These are phyloP conservation scores for Vigna trinervia DNA, from an alignment of 306 rosid species.

Conservation along the genomic window DNA sequence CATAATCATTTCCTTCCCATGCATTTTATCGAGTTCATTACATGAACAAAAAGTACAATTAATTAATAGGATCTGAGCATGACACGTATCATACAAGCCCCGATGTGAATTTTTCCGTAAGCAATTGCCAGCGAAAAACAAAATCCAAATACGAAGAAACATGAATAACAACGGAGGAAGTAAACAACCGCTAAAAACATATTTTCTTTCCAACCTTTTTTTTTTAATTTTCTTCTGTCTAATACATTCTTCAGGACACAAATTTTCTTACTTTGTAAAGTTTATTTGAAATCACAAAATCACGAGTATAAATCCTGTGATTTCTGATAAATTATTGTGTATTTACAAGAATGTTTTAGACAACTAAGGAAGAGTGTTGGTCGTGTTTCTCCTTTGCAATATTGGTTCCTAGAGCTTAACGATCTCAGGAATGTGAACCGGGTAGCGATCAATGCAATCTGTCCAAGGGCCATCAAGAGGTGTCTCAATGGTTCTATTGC, in stretches of 20 bases:
- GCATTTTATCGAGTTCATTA: background rate
- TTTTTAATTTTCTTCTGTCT: background rate
- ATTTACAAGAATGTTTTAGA: background rate
- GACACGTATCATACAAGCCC: background rate
- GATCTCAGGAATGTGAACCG: conserved; percentile 85
- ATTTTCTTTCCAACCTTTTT: too few species aligned
- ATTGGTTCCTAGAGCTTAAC: conserved; percentile 59
- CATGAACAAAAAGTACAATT: background rate
- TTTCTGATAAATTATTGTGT: background rate
- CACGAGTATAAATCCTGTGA: background rate
- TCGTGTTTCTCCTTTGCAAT: background rate
- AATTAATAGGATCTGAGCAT: background rate
- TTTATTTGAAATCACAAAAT: background rate
- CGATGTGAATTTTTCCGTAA: background rate
- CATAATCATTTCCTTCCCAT: background rate
- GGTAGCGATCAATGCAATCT: conserved; percentile 79
- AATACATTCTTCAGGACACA: background rate
- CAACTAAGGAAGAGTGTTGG: background rate
- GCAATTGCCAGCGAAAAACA: background rate
- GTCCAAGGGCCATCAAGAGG: conserved; percentile 73
- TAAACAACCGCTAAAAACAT: too few species aligned
- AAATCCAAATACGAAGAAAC: background rate
- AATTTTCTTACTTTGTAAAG: background rate
- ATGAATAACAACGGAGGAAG: conserved; percentile 6
- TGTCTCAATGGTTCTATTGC: conserved; percentile 61